Evolutionary conservation across 495 filamentous ascomycete species (phyloP), one percentile per base, ranked within the genome.

Genomic region (Aspergillus sclerotioniger): DNA sequence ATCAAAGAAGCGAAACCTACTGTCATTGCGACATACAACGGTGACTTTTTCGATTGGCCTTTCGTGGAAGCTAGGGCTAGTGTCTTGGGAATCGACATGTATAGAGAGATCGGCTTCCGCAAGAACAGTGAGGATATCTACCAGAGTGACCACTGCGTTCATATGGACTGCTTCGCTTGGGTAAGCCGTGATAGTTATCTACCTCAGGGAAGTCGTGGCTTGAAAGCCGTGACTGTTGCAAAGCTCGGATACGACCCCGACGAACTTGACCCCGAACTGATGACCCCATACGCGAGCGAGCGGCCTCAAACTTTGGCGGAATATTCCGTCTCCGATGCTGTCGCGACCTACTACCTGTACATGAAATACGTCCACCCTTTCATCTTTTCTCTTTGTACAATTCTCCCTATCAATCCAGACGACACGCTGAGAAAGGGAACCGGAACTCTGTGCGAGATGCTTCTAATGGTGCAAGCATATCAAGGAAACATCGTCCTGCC

Each of bases 311-410:
- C 89, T 0, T 75, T 99, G 44, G 92, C 94, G 1, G 94, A 99
- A 62, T 99, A 99, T 74, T 99, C 94, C 0, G 94, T 99, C 45
- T 99, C 94, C 62, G 94, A 99, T 83, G 94, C 94, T 29, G 94
- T 99, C 17, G 94, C 94, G 3, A 99, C 94, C 3, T 99, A 98
- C 70, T 99, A 99, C 67, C 81, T 99, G 44, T 99, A 99, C 77
- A 99, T 98, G 94, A 99, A 99, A 89, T 99, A 99, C 72, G 91
- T 99, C 19, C 94, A 99, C 68, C 94, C 94, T 1, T 99, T 99
- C 76, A 93, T 99, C 71, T 99, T 98, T 80, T 96, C 94, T 0
- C 79, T 99, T 0, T 98, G 94, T 74, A 99, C 91, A 0, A 96
- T 99, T 73, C 81, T 99, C 70, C 94, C 94, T 0, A 79, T 99